Evolutionary conservation across 805 yeast genomes (phyloP), one percentile per base, ranked within the genome.

Genomic region (Saturnispora quitensis): DNA sequence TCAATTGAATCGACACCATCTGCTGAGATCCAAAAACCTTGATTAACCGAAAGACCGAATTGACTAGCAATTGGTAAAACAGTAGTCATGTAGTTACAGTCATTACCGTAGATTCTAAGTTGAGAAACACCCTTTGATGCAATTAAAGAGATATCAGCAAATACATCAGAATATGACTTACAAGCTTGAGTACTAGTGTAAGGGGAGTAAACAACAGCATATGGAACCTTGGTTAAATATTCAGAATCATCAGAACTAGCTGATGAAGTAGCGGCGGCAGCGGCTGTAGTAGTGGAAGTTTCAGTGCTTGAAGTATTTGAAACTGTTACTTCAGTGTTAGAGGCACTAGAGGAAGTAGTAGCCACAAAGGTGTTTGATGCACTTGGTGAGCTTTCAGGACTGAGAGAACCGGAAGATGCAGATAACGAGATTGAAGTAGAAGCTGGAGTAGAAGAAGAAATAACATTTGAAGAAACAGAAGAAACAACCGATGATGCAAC

Each of bases 101-200:
- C 97, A 53, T 87, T 84, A 59, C 96, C 95, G 64, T 90, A 90
- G 50, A 88, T 65, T 72, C 97, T 81, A 50, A 90, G 70, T 49
- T 76, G 76, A 40, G 69, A 63, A 60, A 89, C 82, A 51, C 89
- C 86, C 62, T 79, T 81, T 51, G 76, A 64, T 25, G 68, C 62
- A 60, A 90, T 86, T 54, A 69, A 60, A 31, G 70, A 57, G 53
- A 90, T 72, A 66, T 90, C 97, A 22, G 69, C 55, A 46, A 66
- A 53, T 43, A 90, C 86, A 13, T 76, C 63, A 51, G 62, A 69
- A 43, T 74, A 68, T 54, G 70, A 72, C 64, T 87, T 89, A 71
- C 97, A 89, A 2, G 77, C 56, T 34, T 83, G 78, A 62, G 79
- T 82, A 62, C 79, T 67, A 52, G 76, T 74, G 71, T 88, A 90